Evolutionary conservation across 345 rosid genomes (phyloP).

Genomic region (Syzygium aromaticum): DNA sequence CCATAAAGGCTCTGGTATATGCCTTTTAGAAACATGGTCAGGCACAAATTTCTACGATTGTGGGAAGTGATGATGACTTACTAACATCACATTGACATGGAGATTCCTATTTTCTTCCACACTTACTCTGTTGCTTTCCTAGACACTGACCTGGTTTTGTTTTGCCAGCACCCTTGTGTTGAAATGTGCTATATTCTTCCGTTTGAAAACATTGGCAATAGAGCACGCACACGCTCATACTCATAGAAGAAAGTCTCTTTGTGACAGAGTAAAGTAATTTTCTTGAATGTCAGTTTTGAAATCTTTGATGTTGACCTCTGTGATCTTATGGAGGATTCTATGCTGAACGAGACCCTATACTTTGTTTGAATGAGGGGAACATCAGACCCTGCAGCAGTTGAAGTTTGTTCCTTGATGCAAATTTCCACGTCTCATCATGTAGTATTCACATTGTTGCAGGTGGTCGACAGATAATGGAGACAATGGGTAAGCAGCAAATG

Average conservation of each 20-base stretch:
- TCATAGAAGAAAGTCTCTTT: background rate
- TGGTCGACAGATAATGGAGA: constrained; percentile 47
- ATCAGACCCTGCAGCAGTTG: background rate
- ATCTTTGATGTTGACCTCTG: background rate
- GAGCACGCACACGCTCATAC: background rate
- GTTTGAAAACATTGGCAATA: background rate
- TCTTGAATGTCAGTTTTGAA: background rate
- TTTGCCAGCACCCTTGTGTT: background rate
- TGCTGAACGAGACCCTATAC: background rate
- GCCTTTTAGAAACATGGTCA: background rate
- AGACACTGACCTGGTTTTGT: background rate
- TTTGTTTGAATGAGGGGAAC: background rate
- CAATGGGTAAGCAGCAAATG: constrained; percentile 24
- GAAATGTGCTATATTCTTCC: background rate
- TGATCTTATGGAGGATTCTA: background rate
- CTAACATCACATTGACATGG: background rate
- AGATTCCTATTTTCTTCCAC: background rate
- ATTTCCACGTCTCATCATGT: background rate
- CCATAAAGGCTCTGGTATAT: background rate
- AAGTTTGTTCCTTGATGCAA: background rate
- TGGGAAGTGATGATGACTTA: background rate
- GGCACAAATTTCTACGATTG: background rate
- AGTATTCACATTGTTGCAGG: constrained; percentile 22
- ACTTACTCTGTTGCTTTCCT: background rate
- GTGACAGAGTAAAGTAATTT: background rate